These are phyloP conservation scores for Cystobasidium tubakii DNA, from an alignment of 768 basidiomycete genomes.

Conservation along the genomic window DNA sequence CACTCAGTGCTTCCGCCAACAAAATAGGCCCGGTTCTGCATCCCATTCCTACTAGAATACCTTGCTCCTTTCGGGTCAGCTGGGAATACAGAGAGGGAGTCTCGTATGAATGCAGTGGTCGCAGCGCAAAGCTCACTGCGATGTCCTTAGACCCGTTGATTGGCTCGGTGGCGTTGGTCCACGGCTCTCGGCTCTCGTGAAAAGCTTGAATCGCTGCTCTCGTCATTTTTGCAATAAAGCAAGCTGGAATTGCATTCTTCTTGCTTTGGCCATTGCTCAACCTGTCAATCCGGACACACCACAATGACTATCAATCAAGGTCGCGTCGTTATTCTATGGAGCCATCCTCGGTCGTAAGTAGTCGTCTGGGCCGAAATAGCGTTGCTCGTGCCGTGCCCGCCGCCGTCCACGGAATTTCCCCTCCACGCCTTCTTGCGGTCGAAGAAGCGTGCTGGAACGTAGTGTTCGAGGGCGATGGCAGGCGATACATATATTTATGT, in stretches of 20 bases:
- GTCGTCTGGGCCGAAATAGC: too few relatives aligned
- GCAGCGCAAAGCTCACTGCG: too few relatives aligned
- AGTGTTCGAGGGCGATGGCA: background rate
- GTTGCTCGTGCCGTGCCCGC: too few relatives aligned
- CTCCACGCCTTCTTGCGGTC: background rate
- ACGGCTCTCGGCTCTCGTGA: background rate
- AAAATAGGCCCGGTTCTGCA: too few relatives aligned
- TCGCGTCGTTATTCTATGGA: constrained; percentile 35
- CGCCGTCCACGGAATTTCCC: background rate
- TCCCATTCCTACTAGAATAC: too few relatives aligned
- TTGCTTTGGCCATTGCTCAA: background rate
- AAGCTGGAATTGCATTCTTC: too few relatives aligned
- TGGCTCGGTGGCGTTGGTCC: background rate
- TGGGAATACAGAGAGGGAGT: too few relatives aligned
- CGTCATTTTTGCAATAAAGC: background rate
- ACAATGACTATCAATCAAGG: constrained; percentile 17
- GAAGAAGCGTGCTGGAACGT: background rate
- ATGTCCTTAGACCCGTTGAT: too few relatives aligned
- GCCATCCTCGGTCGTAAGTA: constrained; percentile 34
- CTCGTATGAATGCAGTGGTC: too few relatives aligned
- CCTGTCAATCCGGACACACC: background rate
- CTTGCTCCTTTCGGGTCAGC: too few relatives aligned
- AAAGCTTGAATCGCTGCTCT: background rate
- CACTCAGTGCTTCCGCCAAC: too few relatives aligned
- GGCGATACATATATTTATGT: background rate